phyloP scores from a whole-genome alignment of 31 red algal species.

The Asparagopsis taxiformis region DNA sequence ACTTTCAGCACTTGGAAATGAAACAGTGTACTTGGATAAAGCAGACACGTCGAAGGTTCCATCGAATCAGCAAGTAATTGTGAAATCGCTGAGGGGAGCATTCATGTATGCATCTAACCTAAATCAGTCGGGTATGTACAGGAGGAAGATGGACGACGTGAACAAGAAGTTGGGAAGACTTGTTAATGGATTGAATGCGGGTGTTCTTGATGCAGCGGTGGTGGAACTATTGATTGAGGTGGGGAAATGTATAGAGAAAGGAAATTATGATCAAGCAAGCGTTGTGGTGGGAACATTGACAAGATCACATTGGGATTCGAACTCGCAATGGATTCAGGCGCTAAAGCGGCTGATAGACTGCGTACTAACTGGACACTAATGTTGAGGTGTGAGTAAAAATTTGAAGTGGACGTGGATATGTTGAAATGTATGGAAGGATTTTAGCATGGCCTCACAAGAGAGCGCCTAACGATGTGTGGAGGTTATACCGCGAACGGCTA shows the following conservation, averaged over 20 bases:
- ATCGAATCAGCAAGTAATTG: conserved; percentile 62
- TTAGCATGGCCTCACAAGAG: no score
- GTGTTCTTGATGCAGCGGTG: conserved; percentile 48
- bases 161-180: conserved; percentile 85
- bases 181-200: conserved; percentile 63
- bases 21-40: conserved; percentile 60
- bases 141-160: conserved; percentile 92
- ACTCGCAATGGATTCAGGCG: conserved; percentile 93
- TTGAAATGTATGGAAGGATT: no score
- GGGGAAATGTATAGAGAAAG: conserved; percentile 69
- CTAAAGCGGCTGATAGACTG: conserved; percentile 91
- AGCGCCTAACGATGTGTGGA: no score
- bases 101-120: conserved; percentile 63
- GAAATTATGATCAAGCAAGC: conserved; percentile 64
- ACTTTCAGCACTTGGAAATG: conserved; percentile 43
- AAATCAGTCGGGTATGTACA: conserved; percentile 52
- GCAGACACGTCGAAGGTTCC: conserved; percentile 80
- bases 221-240: conserved; percentile 61
- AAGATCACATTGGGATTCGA: conserved; percentile 84
- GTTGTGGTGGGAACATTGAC: conserved; percentile 54
- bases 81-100: conserved; percentile 58
- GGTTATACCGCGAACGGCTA: no score
- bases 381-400: neutral
- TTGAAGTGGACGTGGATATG: no score
- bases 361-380: conserved; percentile 77